Evolutionary conservation across 1,284 basidiomycete genomes (phyloP), one percentile per base, ranked within the genome.

Genomic region (Cryptococcus depauperatus): DNA sequence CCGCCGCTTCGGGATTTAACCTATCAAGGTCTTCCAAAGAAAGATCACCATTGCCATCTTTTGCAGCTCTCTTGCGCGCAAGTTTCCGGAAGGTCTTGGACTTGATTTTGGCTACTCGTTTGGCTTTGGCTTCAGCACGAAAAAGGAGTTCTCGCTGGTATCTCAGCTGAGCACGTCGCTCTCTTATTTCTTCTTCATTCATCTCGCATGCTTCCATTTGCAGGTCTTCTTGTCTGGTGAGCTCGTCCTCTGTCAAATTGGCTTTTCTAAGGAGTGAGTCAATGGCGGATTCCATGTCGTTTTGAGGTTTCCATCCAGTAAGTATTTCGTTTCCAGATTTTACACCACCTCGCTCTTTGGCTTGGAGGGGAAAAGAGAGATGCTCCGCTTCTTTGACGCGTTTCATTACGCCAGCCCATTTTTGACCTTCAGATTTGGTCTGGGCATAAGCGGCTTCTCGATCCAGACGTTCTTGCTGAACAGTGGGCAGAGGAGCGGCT

Each of bases 101-200:
- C 76, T 98, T 97, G 73, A 98, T 97, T 73, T 95, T 97, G 32
- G 84, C 81, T 8, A 95, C 77, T 10, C 92, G 81, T 62, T 86
- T 88, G 9, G 90, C 88, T 66, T 93, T 93, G 30, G 81, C 75
- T 61, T 98, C 92, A 0, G 88, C 89, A 4, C 92, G 81, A 74
- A 95, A 96, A 76, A 92, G 85, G 39, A 97, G 76, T 58, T 96
- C 91, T 26, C 93, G 81, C 79, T 90, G 89, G 59, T 82, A 79
- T 14, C 86, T 79, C 13, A 97, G 77, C 61, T 92, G 86, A 1
- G 77, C 79, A 1, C 88, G 81, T 0, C 92, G 81, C 6, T 79
- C 77, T 3, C 80, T 77, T 32, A 92, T 84, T 65, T 95, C 90
- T 62, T 89, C 87, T 3, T 85, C 75, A 2, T 80, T 80, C 22